A percentile compares a stretch with the other conserved stretches of the same genome.
phyloP scores from a whole-genome alignment of 2,329 filamentous ascomycete species.

The Colletotrichum tabaci region DNA sequence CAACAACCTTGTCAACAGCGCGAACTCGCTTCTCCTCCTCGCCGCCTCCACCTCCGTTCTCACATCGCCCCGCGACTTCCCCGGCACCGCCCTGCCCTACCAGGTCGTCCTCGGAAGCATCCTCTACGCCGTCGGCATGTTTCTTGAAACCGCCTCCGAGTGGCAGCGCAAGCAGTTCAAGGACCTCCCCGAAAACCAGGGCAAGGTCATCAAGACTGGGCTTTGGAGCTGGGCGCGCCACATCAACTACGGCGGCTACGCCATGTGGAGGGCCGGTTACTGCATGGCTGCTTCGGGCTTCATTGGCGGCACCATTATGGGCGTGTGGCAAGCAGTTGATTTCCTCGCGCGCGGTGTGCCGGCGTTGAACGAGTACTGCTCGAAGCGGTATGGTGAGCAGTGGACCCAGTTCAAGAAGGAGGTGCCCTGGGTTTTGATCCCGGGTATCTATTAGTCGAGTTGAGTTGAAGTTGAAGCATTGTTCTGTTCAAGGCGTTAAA shows the following conservation, averaged over 20 bases:
- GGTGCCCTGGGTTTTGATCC: slow-evolving; percentile 54
- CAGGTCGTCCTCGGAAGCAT: slow-evolving; percentile 62
- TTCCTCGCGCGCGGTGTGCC: slow-evolving; percentile 51
- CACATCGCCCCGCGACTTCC: slow-evolving; percentile 43
- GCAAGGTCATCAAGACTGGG: slow-evolving; percentile 55
- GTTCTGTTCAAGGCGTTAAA: not conserved
- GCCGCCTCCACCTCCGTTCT: slow-evolving; percentile 61
- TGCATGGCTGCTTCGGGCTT: slow-evolving; percentile 54
- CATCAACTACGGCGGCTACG: slow-evolving; percentile 58
- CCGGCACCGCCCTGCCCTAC: slow-evolving; percentile 44
- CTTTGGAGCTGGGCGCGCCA: slow-evolving; percentile 58
- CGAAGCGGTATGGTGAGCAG: slow-evolving; percentile 54
- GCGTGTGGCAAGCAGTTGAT: slow-evolving; percentile 49
- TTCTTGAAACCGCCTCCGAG: slow-evolving; percentile 70
- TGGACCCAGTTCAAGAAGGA: slow-evolving; percentile 57
- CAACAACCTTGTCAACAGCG: slow-evolving; percentile 69
- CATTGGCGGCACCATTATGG: slow-evolving; percentile 51
- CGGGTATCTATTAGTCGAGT: slow-evolving; percentile 52
- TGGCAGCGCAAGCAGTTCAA: slow-evolving; percentile 66
- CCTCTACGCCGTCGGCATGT: slow-evolving; percentile 66
- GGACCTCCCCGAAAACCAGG: slow-evolving; percentile 52
- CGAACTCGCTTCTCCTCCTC: slow-evolving; percentile 69
- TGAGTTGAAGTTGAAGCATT: no score
- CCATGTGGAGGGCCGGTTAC: slow-evolving; percentile 53
- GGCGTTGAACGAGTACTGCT: slow-evolving; percentile 56